Percentiles rank a stretch among this genome's conserved stretches.
Conservation (phyloP, 176 grass and related monocot genomes). For the Eleusine indica region DNA sequence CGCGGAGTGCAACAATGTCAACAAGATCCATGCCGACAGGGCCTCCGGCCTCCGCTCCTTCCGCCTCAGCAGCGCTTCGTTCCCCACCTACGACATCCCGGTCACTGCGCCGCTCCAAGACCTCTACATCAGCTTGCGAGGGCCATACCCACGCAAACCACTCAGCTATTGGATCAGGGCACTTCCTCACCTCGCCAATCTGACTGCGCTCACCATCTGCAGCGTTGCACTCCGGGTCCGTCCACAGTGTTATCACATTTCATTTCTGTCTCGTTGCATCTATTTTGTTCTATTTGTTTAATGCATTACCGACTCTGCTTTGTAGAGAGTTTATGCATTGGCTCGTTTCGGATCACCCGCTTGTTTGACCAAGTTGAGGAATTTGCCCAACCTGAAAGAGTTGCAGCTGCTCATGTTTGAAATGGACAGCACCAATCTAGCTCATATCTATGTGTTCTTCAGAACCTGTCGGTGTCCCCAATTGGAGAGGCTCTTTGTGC, state of each 20-base stretch:
- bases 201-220: constrained; percentile 58
- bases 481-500: constrained; percentile 24
- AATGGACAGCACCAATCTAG: constrained; percentile 42
- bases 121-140: constrained; percentile 33
- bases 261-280: too few relatives aligned
- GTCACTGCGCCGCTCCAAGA: constrained; percentile 32
- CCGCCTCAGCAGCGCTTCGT: constrained; percentile 17
- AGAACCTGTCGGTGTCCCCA: background rate
- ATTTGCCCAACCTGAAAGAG: constrained; percentile 44
- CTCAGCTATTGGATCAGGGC: too few relatives aligned
- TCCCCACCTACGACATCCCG: constrained; percentile 31
- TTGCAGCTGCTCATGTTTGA: constrained; percentile 54
- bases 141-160: too few relatives aligned
- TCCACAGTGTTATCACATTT: background rate
- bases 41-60: constrained; percentile 41
- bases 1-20: constrained; percentile 26
- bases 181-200: background rate
- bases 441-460: constrained; percentile 47
- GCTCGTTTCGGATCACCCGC: too few relatives aligned
- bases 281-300: too few relatives aligned
- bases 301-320: too few relatives aligned
- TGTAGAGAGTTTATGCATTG: too few relatives aligned
- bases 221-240: constrained; percentile 36
- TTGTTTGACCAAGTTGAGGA: too few relatives aligned
- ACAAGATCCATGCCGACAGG: background rate